These are phyloP conservation scores for Erodium moschatum DNA, from an alignment of 441 rosid species.

Conservation along the genomic window DNA sequence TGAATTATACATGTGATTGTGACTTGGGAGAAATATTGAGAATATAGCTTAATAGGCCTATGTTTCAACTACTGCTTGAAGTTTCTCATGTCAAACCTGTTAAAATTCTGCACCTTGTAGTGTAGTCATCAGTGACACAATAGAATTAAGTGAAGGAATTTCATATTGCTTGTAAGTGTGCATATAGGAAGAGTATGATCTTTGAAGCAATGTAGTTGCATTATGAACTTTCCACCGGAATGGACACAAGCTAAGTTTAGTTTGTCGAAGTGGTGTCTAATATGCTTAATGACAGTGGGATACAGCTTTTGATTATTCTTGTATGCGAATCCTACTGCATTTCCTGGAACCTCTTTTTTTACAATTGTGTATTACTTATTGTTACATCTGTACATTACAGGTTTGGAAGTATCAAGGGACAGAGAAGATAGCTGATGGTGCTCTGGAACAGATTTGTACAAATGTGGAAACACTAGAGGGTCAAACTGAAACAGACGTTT, in stretches of 20 bases:
- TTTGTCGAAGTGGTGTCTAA: background rate
- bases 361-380: background rate
- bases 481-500: constrained; percentile 32
- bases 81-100: background rate
- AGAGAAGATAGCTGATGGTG: constrained; percentile 34
- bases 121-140: background rate
- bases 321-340: background rate
- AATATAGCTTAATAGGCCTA: background rate
- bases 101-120: background rate
- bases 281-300: background rate
- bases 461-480: constrained; percentile 46
- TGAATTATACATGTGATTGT: background rate
- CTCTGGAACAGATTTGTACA: constrained; percentile 39
- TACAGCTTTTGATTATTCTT: background rate
- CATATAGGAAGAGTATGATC: background rate
- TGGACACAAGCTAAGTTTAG: background rate
- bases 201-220: background rate
- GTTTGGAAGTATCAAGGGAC: constrained; percentile 41
- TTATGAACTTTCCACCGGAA: background rate
- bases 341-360: constrained; percentile 3
- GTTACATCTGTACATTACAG: constrained; percentile 22
- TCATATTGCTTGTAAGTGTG: background rate
- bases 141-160: background rate
- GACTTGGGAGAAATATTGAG: background rate
- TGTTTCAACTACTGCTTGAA: background rate